A percentile compares a stretch with the other conserved stretches of the same genome.
These are phyloP conservation scores for Dioscorea zingiberensis DNA, from an alignment of 106 monocot genomes.

Conservation along the genomic window DNA sequence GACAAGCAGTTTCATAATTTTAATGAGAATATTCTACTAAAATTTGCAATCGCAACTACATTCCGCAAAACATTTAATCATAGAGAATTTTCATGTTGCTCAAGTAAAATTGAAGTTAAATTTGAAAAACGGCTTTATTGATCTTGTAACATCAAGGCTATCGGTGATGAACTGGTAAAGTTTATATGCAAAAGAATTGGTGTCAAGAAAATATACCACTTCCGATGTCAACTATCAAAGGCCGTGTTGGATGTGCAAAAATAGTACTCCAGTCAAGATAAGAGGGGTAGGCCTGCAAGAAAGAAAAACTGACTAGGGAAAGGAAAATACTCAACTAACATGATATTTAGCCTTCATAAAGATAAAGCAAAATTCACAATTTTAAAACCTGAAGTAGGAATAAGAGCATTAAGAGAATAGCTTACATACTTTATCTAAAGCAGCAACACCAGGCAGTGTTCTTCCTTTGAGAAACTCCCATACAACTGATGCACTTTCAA, in stretches of 20 bases:
- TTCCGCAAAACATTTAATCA: no score
- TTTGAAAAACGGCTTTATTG: no score
- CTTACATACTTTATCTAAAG: conserved; percentile 79
- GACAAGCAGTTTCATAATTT: background rate
- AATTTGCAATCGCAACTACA: no score
- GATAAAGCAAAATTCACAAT: no score
- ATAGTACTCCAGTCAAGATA: conserved; percentile 52
- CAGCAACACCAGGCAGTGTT: conserved; percentile 71
- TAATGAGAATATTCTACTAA: background rate
- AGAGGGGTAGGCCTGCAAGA: conserved; percentile 67
- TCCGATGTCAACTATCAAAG: conserved; percentile 82
- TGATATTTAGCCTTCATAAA: background rate
- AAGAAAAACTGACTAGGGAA: conserved; percentile 10
- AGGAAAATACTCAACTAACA: background rate
- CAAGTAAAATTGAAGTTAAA: no score
- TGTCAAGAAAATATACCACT: conserved; percentile 53
- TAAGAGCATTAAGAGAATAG: background rate
- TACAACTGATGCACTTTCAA: conserved; percentile 63
- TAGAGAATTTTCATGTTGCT: no score
- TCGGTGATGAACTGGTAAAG: no score
- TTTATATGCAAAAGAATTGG: background rate
- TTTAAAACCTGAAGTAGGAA: no score
- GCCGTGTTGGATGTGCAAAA: conserved; percentile 52
- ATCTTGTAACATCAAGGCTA: no score
- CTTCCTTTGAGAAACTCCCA: conserved; percentile 83